A percentile compares a stretch with the other conserved stretches of the same genome.
These are phyloP conservation scores for Sarocladiaceae sp. DNA, from an alignment of 2,329 filamentous ascomycete genomes.

Conservation along the genomic window DNA sequence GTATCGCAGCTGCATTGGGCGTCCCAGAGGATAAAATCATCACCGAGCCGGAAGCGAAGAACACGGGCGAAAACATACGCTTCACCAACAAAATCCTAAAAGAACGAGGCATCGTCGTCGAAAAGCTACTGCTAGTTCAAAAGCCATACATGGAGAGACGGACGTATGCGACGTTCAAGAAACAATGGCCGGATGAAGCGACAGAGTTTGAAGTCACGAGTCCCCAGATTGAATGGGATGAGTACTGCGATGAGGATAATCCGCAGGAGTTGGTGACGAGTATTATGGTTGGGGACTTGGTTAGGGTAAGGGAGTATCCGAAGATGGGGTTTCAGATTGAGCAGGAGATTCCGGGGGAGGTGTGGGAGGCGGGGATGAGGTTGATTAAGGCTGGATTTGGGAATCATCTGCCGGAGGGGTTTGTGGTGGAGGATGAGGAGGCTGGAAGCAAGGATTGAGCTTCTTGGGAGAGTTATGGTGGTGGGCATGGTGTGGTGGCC, in stretches of 20 bases:
- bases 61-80: constrained; percentile 44
- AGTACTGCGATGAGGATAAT: constrained; percentile 38
- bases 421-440: not conserved
- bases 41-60: constrained; percentile 34
- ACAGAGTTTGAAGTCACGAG: constrained; percentile 35
- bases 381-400: constrained; percentile 34
- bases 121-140: constrained; percentile 37
- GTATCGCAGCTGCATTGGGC: constrained; percentile 33
- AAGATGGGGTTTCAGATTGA: constrained; percentile 37
- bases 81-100: constrained; percentile 34
- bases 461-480: too few relatives aligned
- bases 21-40: constrained; percentile 34
- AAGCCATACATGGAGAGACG: constrained; percentile 46
- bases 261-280: constrained; percentile 36
- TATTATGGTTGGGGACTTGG: constrained; percentile 41
- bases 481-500: not conserved
- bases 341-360: constrained; percentile 35
- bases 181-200: constrained; percentile 37
- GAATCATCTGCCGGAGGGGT: constrained; percentile 28
- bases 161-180: constrained; percentile 41
- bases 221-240: constrained; percentile 31
- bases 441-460: too few relatives aligned
- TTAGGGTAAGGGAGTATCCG: constrained; percentile 39
- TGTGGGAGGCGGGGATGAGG: constrained; percentile 37
- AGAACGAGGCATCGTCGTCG: constrained; percentile 19